Conservation (phyloP, 1,139 yeast genomes). For the Debaryomycetaceae sp. region DNA sequence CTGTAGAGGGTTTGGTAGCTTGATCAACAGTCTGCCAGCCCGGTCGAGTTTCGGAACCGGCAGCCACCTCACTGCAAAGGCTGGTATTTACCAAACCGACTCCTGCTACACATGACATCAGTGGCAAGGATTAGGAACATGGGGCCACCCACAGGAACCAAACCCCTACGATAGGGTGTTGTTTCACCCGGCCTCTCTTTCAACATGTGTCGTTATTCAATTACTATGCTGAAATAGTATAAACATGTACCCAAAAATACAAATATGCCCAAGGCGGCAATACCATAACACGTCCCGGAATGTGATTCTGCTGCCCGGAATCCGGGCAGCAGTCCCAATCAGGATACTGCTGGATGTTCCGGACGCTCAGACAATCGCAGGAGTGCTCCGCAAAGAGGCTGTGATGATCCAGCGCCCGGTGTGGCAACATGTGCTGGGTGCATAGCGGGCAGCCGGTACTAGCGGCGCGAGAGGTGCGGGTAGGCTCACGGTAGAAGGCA, state of each 20-base stretch:
- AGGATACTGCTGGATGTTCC: neutral
- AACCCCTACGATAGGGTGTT: neutral
- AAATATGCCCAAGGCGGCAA: neutral
- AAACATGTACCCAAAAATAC: neutral
- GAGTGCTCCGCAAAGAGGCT: neutral
- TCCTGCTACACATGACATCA: neutral
- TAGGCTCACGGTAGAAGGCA: too few species aligned
- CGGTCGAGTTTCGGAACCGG: too few species aligned
- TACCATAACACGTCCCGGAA: neutral
- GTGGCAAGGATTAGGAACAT: neutral
- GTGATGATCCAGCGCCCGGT: neutral
- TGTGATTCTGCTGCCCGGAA: neutral
- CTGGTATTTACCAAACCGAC: neutral
- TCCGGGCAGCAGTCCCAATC: too few species aligned
- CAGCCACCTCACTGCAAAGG: neutral
- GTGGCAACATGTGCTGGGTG: neutral
- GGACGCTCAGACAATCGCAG: neutral
- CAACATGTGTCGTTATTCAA: neutral
- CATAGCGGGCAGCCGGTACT: neutral
- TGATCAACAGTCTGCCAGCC: too few species aligned
- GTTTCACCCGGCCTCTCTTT: neutral
- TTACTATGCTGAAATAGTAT: neutral
- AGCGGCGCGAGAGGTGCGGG: too few species aligned
- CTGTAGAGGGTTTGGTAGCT: too few species aligned
- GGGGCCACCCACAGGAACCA: neutral